phyloP scores from a whole-genome alignment of 768 basidiomycete genomes.

The Tylopilus felleus region DNA sequence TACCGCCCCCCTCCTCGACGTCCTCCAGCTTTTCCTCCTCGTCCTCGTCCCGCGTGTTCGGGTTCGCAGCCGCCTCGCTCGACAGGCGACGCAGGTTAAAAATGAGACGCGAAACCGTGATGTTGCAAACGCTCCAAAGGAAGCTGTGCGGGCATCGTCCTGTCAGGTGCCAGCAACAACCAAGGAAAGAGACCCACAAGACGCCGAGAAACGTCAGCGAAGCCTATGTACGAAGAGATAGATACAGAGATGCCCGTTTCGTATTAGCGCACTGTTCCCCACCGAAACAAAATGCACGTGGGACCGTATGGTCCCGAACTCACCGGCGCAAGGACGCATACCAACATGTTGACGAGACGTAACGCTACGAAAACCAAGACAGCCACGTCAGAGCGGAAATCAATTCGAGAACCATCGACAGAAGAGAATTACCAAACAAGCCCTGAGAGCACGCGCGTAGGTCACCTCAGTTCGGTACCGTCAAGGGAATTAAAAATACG shows the following conservation, averaged over 20 bases:
- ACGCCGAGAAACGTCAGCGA: constrained; percentile 20
- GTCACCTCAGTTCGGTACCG: neutral
- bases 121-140: constrained; percentile 35
- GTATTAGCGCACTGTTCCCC: neutral
- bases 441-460: constrained; percentile 6
- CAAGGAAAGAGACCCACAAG: constrained; percentile 13
- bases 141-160: constrained; percentile 21
- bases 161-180: no score
- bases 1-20: neutral
- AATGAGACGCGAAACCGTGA: constrained; percentile 33
- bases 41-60: neutral
- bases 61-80: neutral
- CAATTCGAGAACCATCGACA: neutral
- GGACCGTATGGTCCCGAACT: constrained; percentile 10
- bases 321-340: constrained; percentile 24
- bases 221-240: neutral
- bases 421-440: constrained; percentile 22
- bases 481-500: constrained; percentile 1
- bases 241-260: no score
- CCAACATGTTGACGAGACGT: constrained; percentile 20
- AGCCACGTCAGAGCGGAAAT: neutral
- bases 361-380: constrained; percentile 8
- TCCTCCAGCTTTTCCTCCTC: neutral
- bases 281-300: neutral
- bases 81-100: constrained; percentile 30